Conservation (phyloP, 257 asterid species). For the Solanum pinnatisectum region DNA sequence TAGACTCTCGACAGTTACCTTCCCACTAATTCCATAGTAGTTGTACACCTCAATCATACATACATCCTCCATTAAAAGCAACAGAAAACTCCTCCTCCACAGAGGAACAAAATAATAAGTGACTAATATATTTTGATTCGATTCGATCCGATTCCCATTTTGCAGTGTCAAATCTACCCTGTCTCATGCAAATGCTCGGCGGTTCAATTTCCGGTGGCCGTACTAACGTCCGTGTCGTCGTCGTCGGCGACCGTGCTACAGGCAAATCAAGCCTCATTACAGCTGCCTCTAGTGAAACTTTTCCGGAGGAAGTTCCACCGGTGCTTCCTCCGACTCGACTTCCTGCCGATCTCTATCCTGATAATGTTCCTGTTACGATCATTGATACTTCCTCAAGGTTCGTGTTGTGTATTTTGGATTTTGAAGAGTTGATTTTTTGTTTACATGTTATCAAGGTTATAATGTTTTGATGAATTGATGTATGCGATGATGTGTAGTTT, state of each 20-base stretch:
- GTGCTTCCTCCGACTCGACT: constrained; percentile 97
- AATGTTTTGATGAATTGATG: not conserved
- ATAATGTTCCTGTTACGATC: constrained; percentile 66
- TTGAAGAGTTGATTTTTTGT: not conserved
- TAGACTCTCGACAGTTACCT: not conserved
- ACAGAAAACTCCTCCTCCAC: not conserved
- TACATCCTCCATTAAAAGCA: not conserved
- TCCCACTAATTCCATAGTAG: not conserved
- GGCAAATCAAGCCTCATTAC: constrained; percentile 95
- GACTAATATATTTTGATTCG: not conserved
- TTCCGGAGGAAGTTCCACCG: constrained; percentile 69
- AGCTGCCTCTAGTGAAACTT: constrained; percentile 76
- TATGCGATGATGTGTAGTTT: constrained; percentile 36
- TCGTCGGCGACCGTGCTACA: constrained; percentile 92
- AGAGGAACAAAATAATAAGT: not conserved
- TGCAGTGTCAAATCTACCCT: not conserved
- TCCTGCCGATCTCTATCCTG: constrained; percentile 90
- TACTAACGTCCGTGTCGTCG: constrained; percentile 65
- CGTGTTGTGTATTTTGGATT: not conserved
- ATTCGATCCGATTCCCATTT: not conserved
- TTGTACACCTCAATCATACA: not conserved
- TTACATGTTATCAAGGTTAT: not conserved
- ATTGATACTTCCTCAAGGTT: constrained; percentile 93
- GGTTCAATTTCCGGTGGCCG: constrained; percentile 46
- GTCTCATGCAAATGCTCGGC: constrained; percentile 36